These are phyloP conservation scores for Cronartium ribicola DNA, from an alignment of 1,284 basidiomycete genomes.

Conservation along the genomic window DNA sequence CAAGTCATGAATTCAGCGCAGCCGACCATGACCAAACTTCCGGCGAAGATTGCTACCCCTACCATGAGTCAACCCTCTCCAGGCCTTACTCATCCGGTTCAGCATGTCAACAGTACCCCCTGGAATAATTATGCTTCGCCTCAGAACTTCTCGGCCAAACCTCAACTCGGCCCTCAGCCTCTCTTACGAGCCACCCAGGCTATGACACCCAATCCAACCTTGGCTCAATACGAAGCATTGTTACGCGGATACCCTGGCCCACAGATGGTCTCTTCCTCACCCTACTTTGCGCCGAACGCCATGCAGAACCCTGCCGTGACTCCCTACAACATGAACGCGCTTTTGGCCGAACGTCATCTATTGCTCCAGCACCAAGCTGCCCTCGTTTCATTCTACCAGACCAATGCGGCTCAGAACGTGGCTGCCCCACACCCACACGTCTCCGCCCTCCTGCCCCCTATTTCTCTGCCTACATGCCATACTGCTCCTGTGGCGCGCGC, in stretches of 20 bases:
- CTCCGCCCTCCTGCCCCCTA: slow-evolving; percentile 27
- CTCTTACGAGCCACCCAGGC: not conserved
- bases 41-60: not conserved
- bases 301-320: not conserved
- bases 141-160: not conserved
- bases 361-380: slow-evolving; percentile 37
- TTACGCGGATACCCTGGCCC: not conserved
- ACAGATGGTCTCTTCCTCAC: not conserved
- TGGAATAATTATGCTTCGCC: not conserved
- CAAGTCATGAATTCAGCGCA: not conserved
- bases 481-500: not conserved
- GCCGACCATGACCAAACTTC: not conserved
- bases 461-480: slow-evolving; percentile 19
- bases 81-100: not conserved
- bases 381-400: slow-evolving; percentile 36
- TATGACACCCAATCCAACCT: not conserved
- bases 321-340: not conserved
- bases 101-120: not conserved
- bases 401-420: not conserved
- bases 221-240: not conserved
- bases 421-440: not conserved
- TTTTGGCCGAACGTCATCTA: slow-evolving; percentile 31
- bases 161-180: not conserved
- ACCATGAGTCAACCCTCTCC: not conserved
- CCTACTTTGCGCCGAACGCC: not conserved